Conservation (phyloP, 176 grass and related monocot species). For the Musa schizocarpa region DNA sequence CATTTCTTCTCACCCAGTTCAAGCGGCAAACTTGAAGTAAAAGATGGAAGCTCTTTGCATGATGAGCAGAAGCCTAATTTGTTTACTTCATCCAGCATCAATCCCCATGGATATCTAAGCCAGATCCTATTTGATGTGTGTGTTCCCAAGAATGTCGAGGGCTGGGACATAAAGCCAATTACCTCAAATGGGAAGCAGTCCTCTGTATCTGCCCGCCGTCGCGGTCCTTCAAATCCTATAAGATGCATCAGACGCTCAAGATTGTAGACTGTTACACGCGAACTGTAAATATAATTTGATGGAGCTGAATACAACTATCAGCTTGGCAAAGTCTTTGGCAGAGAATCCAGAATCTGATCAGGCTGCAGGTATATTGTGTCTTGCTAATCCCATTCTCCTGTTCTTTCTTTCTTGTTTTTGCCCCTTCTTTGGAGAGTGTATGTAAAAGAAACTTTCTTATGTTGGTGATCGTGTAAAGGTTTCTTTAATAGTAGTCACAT, state of each 20-base stretch:
- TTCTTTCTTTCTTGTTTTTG: background rate
- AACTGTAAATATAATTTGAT: background rate
- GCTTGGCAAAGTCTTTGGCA: background rate
- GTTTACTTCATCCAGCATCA: constrained; percentile 49
- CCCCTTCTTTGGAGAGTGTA: background rate
- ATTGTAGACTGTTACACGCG: constrained; percentile 23
- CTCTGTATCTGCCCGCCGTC: constrained; percentile 30
- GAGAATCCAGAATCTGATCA: background rate
- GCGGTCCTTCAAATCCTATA: constrained; percentile 65
- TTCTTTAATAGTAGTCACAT: background rate
- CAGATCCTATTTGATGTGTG: constrained; percentile 90
- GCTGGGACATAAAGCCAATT: constrained; percentile 81
- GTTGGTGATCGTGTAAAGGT: background rate
- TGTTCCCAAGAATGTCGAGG: constrained; percentile 82
- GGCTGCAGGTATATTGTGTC: too few relatives aligned
- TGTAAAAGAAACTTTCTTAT: background rate
- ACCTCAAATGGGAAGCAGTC: constrained; percentile 43
- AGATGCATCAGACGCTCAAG: constrained; percentile 74
- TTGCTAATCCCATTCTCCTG: background rate
- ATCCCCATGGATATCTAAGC: constrained; percentile 75
- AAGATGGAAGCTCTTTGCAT: constrained; percentile 43
- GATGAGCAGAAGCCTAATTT: constrained; percentile 41
- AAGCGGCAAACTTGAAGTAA: constrained; percentile 35
- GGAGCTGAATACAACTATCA: background rate
- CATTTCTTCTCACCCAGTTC: constrained; percentile 72